Evolutionary conservation across 805 yeast genomes (phyloP), one percentile per base, ranked within the genome.

Genomic region (Saturnispora quitensis): DNA sequence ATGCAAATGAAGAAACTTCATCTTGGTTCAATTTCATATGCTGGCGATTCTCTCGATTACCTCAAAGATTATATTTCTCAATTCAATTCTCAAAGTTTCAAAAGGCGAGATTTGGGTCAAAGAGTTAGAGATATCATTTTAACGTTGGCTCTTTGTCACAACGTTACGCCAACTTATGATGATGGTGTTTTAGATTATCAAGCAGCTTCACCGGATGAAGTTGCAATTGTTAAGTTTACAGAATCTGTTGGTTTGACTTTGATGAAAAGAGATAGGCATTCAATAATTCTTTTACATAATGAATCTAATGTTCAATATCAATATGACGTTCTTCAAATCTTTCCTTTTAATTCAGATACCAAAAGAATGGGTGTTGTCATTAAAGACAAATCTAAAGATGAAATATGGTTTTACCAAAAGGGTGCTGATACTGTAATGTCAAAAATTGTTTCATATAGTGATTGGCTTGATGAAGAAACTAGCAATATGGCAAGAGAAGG

Each of bases 401-500:
- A 88, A 58, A 67, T 80, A 27, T 87, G 90, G 90, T 93, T 95
- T 64, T 72, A 85, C 64, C 78, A 86, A 62, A 93, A 93, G 64
- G 99, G 99, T 56, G 99, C 99, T 3, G 99, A 93, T 66, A 82
- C 95, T 0, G 97, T 89, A 5, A 93, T 93, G 97, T 68, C 78
- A 15, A 75, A 72, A 24, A 86, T 91, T 55, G 98, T 93, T 12
- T 84, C 81, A 58, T 76, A 76, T 40, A 89, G 84, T 63, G 98
- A 91, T 64, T 93, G 99, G 99, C 70, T 93, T 25, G 99, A 95
- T 53, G 99, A 93, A 69, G 99, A 93, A 67, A 89, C 96, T 0
- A 84, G 89, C 18, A 93, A 93, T 61, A 89, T 93, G 97, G 98
- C 99, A 1, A 81, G 99, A 55, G 99, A 93, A 70, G 99, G 99